Evolutionary conservation across 495 filamentous ascomycete genomes (phyloP).

Genomic region (Aeminium ludgeri): DNA sequence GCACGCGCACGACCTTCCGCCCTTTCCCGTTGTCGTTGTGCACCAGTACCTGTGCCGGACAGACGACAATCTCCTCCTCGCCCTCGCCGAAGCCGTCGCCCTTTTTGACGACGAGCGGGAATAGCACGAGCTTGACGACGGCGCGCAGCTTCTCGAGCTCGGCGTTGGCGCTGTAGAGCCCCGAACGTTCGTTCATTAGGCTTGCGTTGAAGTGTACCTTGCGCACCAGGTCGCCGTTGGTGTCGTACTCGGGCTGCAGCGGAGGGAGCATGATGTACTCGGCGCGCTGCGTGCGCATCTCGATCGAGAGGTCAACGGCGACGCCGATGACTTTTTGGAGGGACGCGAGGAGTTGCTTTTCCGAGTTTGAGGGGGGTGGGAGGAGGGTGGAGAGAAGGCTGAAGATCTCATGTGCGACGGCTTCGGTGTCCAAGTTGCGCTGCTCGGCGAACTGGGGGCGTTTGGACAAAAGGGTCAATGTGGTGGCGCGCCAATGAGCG

Average conservation of each 20-base stretch:
- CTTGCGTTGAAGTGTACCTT: slow-evolving; percentile 74
- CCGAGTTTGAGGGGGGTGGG: slow-evolving; percentile 60
- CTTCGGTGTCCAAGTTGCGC: slow-evolving; percentile 70
- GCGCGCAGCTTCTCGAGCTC: slow-evolving; percentile 59
- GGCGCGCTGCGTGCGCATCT: slow-evolving; percentile 91
- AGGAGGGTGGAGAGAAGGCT: slow-evolving; percentile 60
- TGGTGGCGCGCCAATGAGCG: slow-evolving; percentile 89
- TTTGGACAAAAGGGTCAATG: slow-evolving; percentile 69
- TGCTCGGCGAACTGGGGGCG: slow-evolving; percentile 57
- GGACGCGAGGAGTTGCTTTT: slow-evolving; percentile 55
- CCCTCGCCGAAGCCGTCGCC: slow-evolving; percentile 72
- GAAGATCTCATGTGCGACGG: slow-evolving; percentile 73
- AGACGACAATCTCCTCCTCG: slow-evolving; percentile 84
- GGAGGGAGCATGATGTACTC: slow-evolving; percentile 97
- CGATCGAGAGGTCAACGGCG: slow-evolving; percentile 73
- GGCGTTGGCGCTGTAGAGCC: slow-evolving; percentile 45
- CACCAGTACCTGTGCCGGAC: slow-evolving; percentile 84
- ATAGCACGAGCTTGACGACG: slow-evolving; percentile 75
- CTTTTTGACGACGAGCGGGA: slow-evolving; percentile 87
- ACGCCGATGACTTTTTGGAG: slow-evolving; percentile 66
- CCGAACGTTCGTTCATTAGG: slow-evolving; percentile 82
- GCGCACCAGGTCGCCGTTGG: slow-evolving; percentile 67
- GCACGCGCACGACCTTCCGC: slow-evolving; percentile 29
- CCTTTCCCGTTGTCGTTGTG: slow-evolving; percentile 20
- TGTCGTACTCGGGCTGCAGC: slow-evolving; percentile 87